phyloP scores from a whole-genome alignment of 305 asterid species.

The Fraxinus platypoda region DNA sequence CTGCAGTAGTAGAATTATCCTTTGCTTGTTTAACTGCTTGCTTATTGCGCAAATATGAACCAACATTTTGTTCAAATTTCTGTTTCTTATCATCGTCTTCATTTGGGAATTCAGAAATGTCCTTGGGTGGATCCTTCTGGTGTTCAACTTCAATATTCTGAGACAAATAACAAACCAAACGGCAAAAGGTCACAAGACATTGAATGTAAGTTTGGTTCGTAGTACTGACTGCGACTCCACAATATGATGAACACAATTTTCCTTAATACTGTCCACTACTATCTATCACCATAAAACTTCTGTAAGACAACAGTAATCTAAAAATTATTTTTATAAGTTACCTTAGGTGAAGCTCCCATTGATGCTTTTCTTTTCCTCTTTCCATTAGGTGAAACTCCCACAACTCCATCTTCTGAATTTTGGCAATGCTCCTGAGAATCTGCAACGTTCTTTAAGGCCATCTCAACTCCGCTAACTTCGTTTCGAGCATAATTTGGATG shows the following conservation, averaged over 20 bases:
- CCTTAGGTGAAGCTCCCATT: constrained; percentile 35
- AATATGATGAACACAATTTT: not conserved
- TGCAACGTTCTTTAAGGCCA: not conserved
- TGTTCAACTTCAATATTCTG: constrained; percentile 54
- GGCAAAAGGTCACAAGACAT: not conserved
- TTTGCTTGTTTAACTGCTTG: constrained; percentile 49
- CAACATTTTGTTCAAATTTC: constrained; percentile 41
- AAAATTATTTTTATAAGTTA: constrained; percentile 1
- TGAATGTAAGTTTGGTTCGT: not conserved
- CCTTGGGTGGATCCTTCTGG: constrained; percentile 46
- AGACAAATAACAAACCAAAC: constrained; percentile 2
- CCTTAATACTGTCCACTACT: not conserved
- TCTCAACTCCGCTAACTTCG: constrained; percentile 16
- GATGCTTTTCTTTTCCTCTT: constrained; percentile 65
- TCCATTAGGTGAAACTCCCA: constrained; percentile 49
- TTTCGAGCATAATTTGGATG: constrained; percentile 35
- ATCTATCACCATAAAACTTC: not conserved
- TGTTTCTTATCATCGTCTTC: constrained; percentile 55
- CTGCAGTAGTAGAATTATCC: constrained; percentile 46
- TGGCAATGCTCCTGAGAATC: constrained; percentile 37
- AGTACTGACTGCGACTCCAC: not conserved
- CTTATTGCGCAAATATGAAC: constrained; percentile 40
- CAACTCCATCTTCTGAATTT: constrained; percentile 41
- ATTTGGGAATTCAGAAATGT: constrained; percentile 47
- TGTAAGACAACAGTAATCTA: not conserved